phyloP scores from a whole-genome alignment of 225 moss, liverwort and hornwort species.

The Ulota crispa region DNA sequence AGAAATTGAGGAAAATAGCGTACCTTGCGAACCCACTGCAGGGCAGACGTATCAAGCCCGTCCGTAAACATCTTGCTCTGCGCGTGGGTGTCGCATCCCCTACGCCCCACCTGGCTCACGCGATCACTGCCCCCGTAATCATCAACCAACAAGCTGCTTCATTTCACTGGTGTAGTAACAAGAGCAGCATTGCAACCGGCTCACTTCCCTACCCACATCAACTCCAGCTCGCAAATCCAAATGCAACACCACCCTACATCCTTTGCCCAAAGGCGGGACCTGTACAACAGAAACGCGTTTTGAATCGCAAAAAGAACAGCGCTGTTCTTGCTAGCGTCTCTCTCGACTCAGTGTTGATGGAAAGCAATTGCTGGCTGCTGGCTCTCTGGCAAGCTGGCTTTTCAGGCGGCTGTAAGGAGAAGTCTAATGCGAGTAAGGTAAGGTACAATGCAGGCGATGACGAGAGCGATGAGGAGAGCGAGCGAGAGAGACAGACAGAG shows the following conservation, averaged over 20 bases:
- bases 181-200: background rate
- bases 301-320: background rate
- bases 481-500: background rate
- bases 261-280: background rate
- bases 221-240: background rate
- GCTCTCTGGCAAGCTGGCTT: no score
- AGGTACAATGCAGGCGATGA: background rate
- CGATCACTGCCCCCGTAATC: constrained; percentile 1
- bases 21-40: constrained; percentile 82
- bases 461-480: background rate
- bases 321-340: background rate
- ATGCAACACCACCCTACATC: background rate
- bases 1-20: background rate
- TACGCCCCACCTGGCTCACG: constrained; percentile 11
- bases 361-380: background rate
- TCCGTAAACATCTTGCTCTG: constrained; percentile 88
- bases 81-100: constrained; percentile 53
- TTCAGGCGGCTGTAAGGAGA: background rate
- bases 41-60: constrained; percentile 81
- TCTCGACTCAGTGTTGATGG: background rate
- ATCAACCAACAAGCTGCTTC: constrained; percentile 5
- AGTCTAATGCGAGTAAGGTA: background rate
- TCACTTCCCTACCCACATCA: background rate
- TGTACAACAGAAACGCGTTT: background rate
- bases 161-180: background rate